A percentile compares a stretch with the other conserved stretches of the same genome.
Conservation (phyloP, 352 stramenopile genomes). For the Peronospora farinosa region DNA sequence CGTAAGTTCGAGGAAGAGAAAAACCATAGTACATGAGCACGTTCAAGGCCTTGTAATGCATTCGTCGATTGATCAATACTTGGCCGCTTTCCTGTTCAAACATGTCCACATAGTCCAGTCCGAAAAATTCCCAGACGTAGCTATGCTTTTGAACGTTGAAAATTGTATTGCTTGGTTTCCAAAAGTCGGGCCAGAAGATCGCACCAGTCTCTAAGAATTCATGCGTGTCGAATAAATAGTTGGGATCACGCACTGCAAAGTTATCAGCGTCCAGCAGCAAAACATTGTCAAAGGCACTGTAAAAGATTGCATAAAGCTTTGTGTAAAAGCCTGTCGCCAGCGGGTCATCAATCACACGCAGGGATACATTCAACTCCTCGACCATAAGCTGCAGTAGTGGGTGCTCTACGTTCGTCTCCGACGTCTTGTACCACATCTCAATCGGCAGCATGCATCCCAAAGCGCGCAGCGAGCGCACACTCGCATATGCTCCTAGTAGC, state of each 20-base stretch:
- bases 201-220: constrained; percentile 53
- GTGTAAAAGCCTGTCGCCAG: constrained; percentile 44
- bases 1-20: constrained; percentile 33
- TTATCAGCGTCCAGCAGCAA: constrained; percentile 60
- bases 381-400: constrained; percentile 37
- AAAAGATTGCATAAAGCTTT: constrained; percentile 52
- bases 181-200: constrained; percentile 84
- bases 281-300: constrained; percentile 46
- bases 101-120: constrained; percentile 49
- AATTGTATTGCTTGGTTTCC: constrained; percentile 59
- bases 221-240: constrained; percentile 56
- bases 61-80: constrained; percentile 59
- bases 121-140: constrained; percentile 67
- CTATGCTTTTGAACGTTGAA: constrained; percentile 71
- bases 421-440: constrained; percentile 49
- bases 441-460: constrained; percentile 47
- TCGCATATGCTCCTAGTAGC: constrained; percentile 51
- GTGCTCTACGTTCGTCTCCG: constrained; percentile 33
- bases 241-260: constrained; percentile 48
- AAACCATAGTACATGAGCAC: constrained; percentile 70
- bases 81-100: constrained; percentile 82
- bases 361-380: constrained; percentile 30
- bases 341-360: constrained; percentile 44
- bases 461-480: constrained; percentile 41
- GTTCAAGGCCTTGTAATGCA: constrained; percentile 50